Conservation (phyloP, 73 alveolate species). For the Tetrahymena elliotti region DNA sequence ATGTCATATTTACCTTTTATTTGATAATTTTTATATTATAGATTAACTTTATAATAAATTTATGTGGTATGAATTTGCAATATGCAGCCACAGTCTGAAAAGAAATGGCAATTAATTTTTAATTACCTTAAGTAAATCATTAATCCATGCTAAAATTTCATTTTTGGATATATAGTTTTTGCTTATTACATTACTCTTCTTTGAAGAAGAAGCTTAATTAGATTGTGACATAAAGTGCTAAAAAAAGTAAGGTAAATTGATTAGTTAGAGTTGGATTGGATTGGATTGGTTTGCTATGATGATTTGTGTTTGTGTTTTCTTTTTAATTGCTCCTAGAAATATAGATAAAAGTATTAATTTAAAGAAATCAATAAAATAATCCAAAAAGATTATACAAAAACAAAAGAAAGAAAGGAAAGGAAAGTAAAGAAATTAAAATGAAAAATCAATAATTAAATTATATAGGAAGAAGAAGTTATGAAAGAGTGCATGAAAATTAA, state of each 20-base stretch:
- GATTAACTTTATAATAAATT: background rate
- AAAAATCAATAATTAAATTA: background rate
- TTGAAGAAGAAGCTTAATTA: background rate
- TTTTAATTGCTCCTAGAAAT: background rate
- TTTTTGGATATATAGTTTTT: background rate
- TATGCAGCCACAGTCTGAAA: background rate
- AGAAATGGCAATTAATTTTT: background rate
- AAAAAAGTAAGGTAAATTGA: background rate
- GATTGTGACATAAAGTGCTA: background rate
- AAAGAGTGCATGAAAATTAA: background rate
- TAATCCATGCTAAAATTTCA: background rate
- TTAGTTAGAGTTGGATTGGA: background rate
- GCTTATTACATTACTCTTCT: background rate
- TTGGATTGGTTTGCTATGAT: background rate
- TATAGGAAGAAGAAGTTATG: background rate
- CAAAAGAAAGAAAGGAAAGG: background rate
- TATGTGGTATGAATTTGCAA: background rate
- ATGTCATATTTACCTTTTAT: background rate
- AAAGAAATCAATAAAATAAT: background rate
- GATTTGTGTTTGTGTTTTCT: background rate
- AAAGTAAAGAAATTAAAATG: background rate
- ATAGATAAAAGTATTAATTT: background rate
- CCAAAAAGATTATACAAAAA: background rate
- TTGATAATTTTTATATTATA: background rate
- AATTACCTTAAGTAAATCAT: background rate